Evolutionary conservation across 192 early-diverging fungal species (phyloP), one percentile per base, ranked within the genome.

Genomic region (Rhizophagus prolifer): DNA sequence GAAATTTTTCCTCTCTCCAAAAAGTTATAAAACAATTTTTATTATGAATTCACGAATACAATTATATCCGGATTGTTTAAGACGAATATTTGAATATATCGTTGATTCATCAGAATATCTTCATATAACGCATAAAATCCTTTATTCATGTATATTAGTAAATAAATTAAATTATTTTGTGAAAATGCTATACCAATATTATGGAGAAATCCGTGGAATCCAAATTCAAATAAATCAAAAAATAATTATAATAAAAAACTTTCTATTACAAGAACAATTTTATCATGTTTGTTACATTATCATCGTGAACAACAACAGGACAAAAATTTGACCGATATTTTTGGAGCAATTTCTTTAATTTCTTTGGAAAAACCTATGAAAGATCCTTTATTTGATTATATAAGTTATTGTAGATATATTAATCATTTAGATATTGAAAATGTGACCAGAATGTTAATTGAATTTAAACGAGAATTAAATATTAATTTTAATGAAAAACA

Each of bases 111-210:
- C 50, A 54, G 50, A 54, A 21, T 54, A 54, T 19, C 50, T 54
- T 54, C 50, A 54, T 54, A 21, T 21, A 54, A 54, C 50, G 4
- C 50, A 54, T 54, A 66, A 65, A 25, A 65, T 1, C 2, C 16
- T 65, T 14, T 25, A 65, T 19, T 65, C 63, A 6, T 65, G 63
- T 65, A 65, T 65, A 25, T 65, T 65, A 34, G 63, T 65, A 26
- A 65, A 25, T 65, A 65, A 34, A 65, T 21, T 65, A 65, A 34
- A 65, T 21, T 25, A 19, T 65, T 26, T 26, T 65, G 26, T 65
- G 26, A 65, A 21, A 65, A 34, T 65, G 26, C 63, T 6, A 65
- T 65, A 5, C 26, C 25, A 65, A 30, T 34, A 34, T 26, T 65
- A 26, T 65, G 63, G 63, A 65, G 31, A 21, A 65, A 65, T 65